phyloP scores from a whole-genome alignment of 2,329 filamentous ascomycete species.

The Aspergillus brasiliensis region DNA sequence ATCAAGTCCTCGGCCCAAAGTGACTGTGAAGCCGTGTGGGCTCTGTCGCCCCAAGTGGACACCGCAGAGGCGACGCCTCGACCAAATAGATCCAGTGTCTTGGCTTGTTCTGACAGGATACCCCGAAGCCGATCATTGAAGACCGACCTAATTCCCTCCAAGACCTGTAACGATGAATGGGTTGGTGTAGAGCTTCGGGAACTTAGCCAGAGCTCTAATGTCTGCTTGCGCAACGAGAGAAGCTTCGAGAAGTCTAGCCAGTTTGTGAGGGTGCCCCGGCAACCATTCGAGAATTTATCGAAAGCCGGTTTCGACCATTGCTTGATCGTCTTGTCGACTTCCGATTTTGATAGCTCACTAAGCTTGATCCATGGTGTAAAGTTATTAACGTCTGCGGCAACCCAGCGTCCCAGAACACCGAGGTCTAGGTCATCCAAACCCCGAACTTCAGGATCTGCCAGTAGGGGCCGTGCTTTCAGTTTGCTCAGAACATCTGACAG shows the following conservation, averaged over 20 bases:
- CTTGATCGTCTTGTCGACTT: slow-evolving; percentile 63
- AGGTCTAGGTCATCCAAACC: slow-evolving; percentile 70
- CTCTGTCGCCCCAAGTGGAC: slow-evolving; percentile 59
- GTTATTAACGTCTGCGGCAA: slow-evolving; percentile 76
- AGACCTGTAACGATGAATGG: slow-evolving; percentile 60
- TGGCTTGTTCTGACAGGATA: slow-evolving; percentile 65
- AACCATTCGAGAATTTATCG: slow-evolving; percentile 61
- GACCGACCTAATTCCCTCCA: slow-evolving; percentile 67
- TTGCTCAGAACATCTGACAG: slow-evolving; percentile 69
- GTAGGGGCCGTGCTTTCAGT: slow-evolving; percentile 69
- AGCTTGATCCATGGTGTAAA: slow-evolving; percentile 88
- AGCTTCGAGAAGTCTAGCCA: slow-evolving; percentile 69
- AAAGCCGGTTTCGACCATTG: slow-evolving; percentile 66
- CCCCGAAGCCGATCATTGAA: slow-evolving; percentile 69
- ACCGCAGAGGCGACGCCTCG: slow-evolving; percentile 65
- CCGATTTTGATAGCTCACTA: slow-evolving; percentile 67
- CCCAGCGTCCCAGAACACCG: slow-evolving; percentile 77
- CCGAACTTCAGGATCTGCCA: slow-evolving; percentile 70
- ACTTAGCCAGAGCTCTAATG: slow-evolving; percentile 75
- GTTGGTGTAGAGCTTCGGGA: slow-evolving; percentile 62
- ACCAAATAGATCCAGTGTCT: slow-evolving; percentile 66
- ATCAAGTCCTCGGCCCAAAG: slow-evolving; percentile 71
- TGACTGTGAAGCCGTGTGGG: slow-evolving; percentile 54
- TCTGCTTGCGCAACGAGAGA: slow-evolving; percentile 67
- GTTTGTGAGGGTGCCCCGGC: slow-evolving; percentile 61